Percentiles rank a stretch among this genome's conserved stretches.
Conservation (phyloP, 257 asterid species). For the Misopates orontium region DNA sequence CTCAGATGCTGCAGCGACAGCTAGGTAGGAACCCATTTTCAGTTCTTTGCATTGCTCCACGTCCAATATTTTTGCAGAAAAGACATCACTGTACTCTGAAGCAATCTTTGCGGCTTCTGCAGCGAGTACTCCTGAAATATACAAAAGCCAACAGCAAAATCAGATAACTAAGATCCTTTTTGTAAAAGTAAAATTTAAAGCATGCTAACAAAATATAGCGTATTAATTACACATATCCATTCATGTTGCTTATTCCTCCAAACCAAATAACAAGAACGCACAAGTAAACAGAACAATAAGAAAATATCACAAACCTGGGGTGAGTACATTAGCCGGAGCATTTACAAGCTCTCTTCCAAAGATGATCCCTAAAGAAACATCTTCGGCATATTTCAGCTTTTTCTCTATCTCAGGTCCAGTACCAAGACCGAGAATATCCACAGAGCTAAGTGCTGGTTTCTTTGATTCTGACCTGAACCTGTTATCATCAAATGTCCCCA, state of each 20-base stretch:
- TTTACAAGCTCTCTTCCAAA: slow-evolving; percentile 87
- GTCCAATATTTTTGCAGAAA: slow-evolving; percentile 81
- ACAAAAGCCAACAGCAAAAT: not conserved
- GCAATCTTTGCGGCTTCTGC: slow-evolving; percentile 85
- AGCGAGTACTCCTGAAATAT: slow-evolving; percentile 73
- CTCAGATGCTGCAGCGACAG: slow-evolving; percentile 90
- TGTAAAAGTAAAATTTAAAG: not conserved
- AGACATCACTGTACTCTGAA: slow-evolving; percentile 72
- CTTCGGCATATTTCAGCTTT: slow-evolving; percentile 76
- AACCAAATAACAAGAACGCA: not conserved
- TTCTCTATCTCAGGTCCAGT: slow-evolving; percentile 85
- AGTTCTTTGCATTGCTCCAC: slow-evolving; percentile 91
- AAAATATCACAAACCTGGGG: slow-evolving; percentile 71
- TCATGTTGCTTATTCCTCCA: no score
- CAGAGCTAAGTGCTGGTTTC: slow-evolving; percentile 56
- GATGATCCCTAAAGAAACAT: slow-evolving; percentile 78
- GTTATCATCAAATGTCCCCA: slow-evolving; percentile 83
- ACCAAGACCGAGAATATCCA: slow-evolving; percentile 93
- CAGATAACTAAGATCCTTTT: not conserved
- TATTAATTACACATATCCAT: not conserved
- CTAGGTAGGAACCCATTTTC: slow-evolving; percentile 98
- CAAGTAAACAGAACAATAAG: not conserved
- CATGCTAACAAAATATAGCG: not conserved
- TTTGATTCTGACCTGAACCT: slow-evolving; percentile 89
- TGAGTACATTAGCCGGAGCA: slow-evolving; percentile 96